A percentile compares a stretch with the other conserved stretches of the same genome.
phyloP scores from a whole-genome alignment of 2,329 filamentous ascomycete species.

The Parafenestella ontariensis region DNA sequence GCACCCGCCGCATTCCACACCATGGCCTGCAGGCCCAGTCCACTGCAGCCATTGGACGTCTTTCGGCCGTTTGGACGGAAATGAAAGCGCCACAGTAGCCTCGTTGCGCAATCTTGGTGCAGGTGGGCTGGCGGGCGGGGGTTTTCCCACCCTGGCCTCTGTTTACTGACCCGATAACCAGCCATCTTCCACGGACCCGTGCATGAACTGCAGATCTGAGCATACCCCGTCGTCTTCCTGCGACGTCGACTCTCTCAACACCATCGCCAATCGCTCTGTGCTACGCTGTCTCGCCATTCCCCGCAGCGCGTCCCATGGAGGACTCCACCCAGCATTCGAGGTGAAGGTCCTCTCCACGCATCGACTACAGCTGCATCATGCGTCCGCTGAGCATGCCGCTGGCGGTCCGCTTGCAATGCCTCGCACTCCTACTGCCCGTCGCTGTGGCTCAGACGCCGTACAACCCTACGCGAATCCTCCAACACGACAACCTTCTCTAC shows the following conservation, averaged over 20 bases:
- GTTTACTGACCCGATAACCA: constrained; percentile 43
- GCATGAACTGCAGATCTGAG: constrained; percentile 45
- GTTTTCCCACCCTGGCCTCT: constrained; percentile 31
- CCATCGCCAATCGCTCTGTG: constrained; percentile 21
- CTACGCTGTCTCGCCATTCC: constrained; percentile 14
- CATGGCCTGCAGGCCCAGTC: constrained; percentile 2
- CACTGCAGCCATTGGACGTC: constrained; percentile 19
- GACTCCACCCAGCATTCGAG: constrained; percentile 17
- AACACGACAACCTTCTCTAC: constrained; percentile 68
- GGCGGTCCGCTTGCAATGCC: constrained; percentile 3
- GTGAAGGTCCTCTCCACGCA: constrained; percentile 27
- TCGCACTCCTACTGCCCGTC: constrained; percentile 10
- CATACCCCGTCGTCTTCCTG: constrained; percentile 22
- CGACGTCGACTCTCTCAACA: constrained; percentile 11
- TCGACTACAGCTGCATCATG: constrained; percentile 7
- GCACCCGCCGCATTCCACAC: constrained; percentile 19
- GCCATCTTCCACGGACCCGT: constrained; percentile 35
- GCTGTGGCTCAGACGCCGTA: constrained; percentile 69
- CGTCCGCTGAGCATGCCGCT: constrained; percentile 3
- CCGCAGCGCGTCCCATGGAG: constrained; percentile 25
- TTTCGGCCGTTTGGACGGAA: constrained; percentile 15
- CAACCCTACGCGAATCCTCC: constrained; percentile 75
- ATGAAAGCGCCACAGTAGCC: constrained; percentile 16
- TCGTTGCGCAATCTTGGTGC: constrained; percentile 34
- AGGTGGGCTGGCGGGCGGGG: constrained; percentile 20